Percentiles rank a stretch among this genome's conserved stretches.
phyloP scores from a whole-genome alignment of 176 grass and related monocot species.

The Bonia amplexicaulis region DNA sequence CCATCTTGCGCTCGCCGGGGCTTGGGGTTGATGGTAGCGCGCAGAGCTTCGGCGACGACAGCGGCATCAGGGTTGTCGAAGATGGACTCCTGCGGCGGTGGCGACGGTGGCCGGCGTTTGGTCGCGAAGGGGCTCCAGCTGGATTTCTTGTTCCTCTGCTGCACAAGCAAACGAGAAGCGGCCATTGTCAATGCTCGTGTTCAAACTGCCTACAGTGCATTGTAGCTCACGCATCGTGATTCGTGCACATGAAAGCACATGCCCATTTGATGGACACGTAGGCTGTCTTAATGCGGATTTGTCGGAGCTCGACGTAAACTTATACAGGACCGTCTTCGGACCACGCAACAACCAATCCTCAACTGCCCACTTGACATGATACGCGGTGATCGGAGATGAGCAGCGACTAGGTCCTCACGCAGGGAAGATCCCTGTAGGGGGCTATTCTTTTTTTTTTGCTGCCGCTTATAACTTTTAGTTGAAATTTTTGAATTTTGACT shows the following conservation, averaged over 20 bases:
- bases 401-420: neutral
- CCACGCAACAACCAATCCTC: neutral
- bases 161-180: neutral
- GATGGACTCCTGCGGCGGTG: slow-evolving; percentile 18
- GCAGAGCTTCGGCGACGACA: slow-evolving; percentile 8
- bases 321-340: neutral
- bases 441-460: too few species aligned
- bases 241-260: slow-evolving; percentile 18
- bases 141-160: slow-evolving; percentile 43
- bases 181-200: neutral
- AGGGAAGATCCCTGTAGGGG: neutral
- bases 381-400: neutral
- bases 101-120: slow-evolving; percentile 37
- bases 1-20: slow-evolving; percentile 27
- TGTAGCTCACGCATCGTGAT: slow-evolving; percentile 2
- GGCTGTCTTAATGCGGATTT: neutral
- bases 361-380: neutral
- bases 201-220: slow-evolving; percentile 1
- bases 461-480: too few species aligned
- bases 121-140: slow-evolving; percentile 49
- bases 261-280: slow-evolving; percentile 8
- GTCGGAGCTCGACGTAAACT: neutral
- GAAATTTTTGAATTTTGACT: too few species aligned
- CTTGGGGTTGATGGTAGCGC: slow-evolving; percentile 18
- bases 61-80: slow-evolving; percentile 44